Evolutionary conservation across 768 basidiomycete species (phyloP).

Genomic region (Jaapia argillacea): DNA sequence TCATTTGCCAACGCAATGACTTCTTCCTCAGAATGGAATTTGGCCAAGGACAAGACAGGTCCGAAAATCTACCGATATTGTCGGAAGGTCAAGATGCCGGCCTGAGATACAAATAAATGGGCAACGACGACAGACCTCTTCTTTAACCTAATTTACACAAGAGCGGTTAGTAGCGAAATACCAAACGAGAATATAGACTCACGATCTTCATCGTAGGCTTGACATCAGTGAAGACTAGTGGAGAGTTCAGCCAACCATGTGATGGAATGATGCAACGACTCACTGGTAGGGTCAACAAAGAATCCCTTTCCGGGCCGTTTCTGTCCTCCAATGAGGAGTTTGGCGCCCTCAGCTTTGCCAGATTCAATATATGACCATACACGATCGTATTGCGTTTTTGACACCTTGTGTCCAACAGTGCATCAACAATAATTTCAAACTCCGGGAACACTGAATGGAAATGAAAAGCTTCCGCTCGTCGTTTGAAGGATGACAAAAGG

Average conservation of each 20-base stretch:
- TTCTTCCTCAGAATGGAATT: slow-evolving; percentile 82
- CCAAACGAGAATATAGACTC: slow-evolving; percentile 15
- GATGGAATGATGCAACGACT: too few relatives aligned
- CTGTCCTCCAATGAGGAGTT: slow-evolving; percentile 66
- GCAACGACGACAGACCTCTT: slow-evolving; percentile 40
- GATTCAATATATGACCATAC: slow-evolving; percentile 84
- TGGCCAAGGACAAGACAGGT: slow-evolving; percentile 77
- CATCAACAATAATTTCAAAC: background rate
- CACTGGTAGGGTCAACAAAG: slow-evolving; percentile 85
- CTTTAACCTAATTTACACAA: slow-evolving; percentile 42
- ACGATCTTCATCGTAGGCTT: slow-evolving; percentile 81
- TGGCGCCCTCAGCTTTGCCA: slow-evolving; percentile 80
- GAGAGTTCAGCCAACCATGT: slow-evolving; percentile 4
- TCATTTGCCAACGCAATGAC: slow-evolving; percentile 79
- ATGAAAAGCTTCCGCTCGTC: too few relatives aligned
- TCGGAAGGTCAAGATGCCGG: slow-evolving; percentile 5
- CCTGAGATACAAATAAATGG: background rate
- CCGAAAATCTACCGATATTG: slow-evolving; percentile 76
- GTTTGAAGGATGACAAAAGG: too few relatives aligned
- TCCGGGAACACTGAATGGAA: background rate
- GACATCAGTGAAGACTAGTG: slow-evolving; percentile 73
- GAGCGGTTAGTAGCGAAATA: background rate
- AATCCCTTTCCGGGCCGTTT: slow-evolving; percentile 72
- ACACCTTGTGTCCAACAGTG: slow-evolving; percentile 40
- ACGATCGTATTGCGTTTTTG: slow-evolving; percentile 76